Base-by-base conservation (phyloP, 75 land plant genomes). In the Cupressus sempervirens region DNA sequence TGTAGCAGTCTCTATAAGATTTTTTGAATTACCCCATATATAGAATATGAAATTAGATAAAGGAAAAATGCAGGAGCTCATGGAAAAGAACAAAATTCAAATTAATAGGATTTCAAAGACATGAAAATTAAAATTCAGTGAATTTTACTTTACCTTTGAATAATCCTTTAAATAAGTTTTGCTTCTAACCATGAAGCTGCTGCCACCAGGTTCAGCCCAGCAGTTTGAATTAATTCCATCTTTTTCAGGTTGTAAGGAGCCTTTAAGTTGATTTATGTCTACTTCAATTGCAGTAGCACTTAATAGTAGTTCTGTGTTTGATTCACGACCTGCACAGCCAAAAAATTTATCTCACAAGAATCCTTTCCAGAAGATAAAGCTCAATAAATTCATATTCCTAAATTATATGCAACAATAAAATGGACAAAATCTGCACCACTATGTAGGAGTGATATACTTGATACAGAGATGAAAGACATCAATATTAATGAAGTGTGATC, bases 131-230 rank as follows among this genome's bases (percentile, higher is more conserved):
- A 26, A 29, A 26, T 79, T 76, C 23, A 62, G 26, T 79, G 46
- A 10, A 43, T 26, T 15, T 23, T 20, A 18, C 32, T 16, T 20
- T 79, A 94, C 99, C 99, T 97, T 97, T 10, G 89, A 81, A 84
- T 82, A 83, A 84, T 97, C 99, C 83, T 88, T 92, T 62, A 96
- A 86, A 87, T 97, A 97, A 36, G 92, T 94, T 80, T 93, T 90
- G 43, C 99, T 94, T 81, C 99, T 89, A 38, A 97, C 92, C 98
- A 92, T 97, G 83, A 97, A 97, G 53, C 94, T 96, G 36, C 80
- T 81, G 32, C 98, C 98, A 87, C 90, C 86, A 65, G 98, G 96
- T 84, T 90, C 89, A 81, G 89, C 83, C 99, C 99, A 97, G 84
- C 98, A 94, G 83, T 97, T 87, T 38, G 86, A 84, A 79, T 91